Conservation (phyloP, 1,284 basidiomycete species). For the Afroboletus lepidellus region DNA sequence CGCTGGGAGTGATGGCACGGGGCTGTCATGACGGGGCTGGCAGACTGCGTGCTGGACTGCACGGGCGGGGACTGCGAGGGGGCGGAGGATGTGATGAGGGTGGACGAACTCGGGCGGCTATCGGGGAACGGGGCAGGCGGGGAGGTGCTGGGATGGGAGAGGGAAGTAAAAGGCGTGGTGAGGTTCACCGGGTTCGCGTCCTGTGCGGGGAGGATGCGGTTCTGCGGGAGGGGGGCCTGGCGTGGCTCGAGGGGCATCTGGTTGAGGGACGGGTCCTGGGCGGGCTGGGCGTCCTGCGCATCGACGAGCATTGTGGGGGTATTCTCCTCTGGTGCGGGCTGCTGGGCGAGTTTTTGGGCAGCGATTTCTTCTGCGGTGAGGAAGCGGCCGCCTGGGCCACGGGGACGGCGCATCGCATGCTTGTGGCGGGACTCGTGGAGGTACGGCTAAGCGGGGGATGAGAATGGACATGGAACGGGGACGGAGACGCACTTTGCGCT, state of each 20-base stretch:
- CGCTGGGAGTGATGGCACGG: conserved; percentile 22
- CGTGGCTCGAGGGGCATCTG: conserved; percentile 11
- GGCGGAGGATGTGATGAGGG: conserved; percentile 16
- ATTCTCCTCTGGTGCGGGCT: conserved; percentile 18
- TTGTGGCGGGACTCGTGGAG: conserved; percentile 96
- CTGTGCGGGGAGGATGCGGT: conserved; percentile 21
- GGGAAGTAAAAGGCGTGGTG: conserved; percentile 13
- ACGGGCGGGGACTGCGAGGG: conserved; percentile 25
- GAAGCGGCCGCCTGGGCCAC: conserved; percentile 96
- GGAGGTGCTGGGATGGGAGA: conserved; percentile 21
- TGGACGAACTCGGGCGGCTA: conserved; percentile 5
- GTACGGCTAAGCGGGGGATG: conserved; percentile 69
- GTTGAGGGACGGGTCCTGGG: conserved; percentile 10
- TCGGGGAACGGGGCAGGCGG: conserved; percentile 27
- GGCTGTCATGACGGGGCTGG: conserved; percentile 18
- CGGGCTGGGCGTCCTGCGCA: conserved; percentile 6
- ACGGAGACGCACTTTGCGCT: conserved; percentile 72
- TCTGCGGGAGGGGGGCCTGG: conserved; percentile 21
- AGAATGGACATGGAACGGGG: neutral
- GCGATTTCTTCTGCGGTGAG: conserved; percentile 93
- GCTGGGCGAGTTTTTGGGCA: conserved; percentile 57
- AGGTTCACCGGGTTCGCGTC: conserved; percentile 11
- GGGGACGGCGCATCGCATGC: conserved; percentile 94
- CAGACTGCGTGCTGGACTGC: conserved; percentile 21
- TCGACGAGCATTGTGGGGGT: conserved; percentile 13